Evolutionary conservation across 805 yeast genomes (phyloP), one percentile per base, ranked within the genome.

Genomic region (Wickerhamomyces bovis): DNA sequence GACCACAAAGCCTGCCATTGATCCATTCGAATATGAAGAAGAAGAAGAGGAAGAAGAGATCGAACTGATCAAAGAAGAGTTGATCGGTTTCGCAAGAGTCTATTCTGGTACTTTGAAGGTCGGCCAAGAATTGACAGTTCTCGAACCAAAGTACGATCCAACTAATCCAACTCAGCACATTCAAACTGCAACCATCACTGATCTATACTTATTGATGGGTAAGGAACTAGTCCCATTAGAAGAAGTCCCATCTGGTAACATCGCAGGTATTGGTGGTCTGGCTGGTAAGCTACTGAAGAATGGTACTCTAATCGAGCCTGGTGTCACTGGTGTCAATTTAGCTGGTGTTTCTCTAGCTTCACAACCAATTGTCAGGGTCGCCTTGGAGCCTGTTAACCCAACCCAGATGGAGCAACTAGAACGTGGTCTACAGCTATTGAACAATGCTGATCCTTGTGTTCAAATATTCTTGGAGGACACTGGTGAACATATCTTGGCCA

Each of bases 381-480:
- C 99, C 0, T 71, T 94, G n/a, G 99, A 94, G 62, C 97, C 99
- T 1, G 83, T 78, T 5, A 85, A 89, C 56, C 96, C 96, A 10
- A 75, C 83, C 42, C 82, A 89, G 55, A 77, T 89, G 74, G 81
- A 77, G 41, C 78, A 77, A 55, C 70, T 94, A 39, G 95, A 82
- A 43, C 72, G 73, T 25, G 99, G 99, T 0, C 71, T 94, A 49
- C 81, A 80, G 53, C 68, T 88, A 47, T 71, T 94, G 38, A 81
- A 90, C 45, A 83, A 82, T 54, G 92, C 97, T 0, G 99, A 94
- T 65, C 97, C 99, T 1, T 92, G 96, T 57, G 95, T 90, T 19
- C 89, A 88, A 56, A 84, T 90, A 47, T 85, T 78, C 57, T 72
- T 89, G 39, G 90, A 87, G 57, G 96, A 88, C 48, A 80, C 83